Evolutionary conservation across 345 rosid species (phyloP), one percentile per base, ranked within the genome.

Genomic region (Eutrema japonicum): DNA sequence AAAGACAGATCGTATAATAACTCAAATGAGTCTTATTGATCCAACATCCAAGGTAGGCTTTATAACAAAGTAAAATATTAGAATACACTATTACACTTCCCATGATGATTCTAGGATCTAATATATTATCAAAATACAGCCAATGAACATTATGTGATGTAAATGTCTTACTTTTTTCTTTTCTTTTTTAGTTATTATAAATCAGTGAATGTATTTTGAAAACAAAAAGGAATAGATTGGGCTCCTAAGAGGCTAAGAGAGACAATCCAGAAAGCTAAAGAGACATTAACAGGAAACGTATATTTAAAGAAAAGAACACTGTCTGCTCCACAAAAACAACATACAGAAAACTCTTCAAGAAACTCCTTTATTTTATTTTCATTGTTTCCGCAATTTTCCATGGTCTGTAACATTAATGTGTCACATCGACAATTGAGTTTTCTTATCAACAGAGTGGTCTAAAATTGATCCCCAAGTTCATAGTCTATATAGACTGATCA

Each of bases 311-410:
- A 72, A 77, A 71, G 73, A 77, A 52, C 70, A 65, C 61, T 72
- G 81, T 77, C 81, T 77, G 73, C 81, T 77, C 80, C 52, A 70
- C 59, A 63, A 75, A 60, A 68, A 71, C 72, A 65, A 64, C 46
- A 64, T 46, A 71, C 77, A 77, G 41, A 77, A 71, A 51, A 55
- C 72, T 77, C 65, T 32, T 64, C 60, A 77, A 59, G 54, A 16
- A 16, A 7, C 11, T 55, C 12, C 32, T 42, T 45, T 72, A 6
- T 71, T 66, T 58, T 18, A 0, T 18, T 37, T 41, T 71, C 12
- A 63, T 70, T 70, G 43, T 14, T 68, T 76, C 48, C 64, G 51
- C 49, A 66, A 46, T 14, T 58, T 57, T 72, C 32, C 12, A 59
- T 77, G 68, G 64, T 71, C 63, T 71, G 70, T 27, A 14, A 43